A percentile compares a stretch with the other conserved stretches of the same genome.
Conservation (phyloP, 1,284 basidiomycete genomes). For the Salmacisia buchloeana region DNA sequence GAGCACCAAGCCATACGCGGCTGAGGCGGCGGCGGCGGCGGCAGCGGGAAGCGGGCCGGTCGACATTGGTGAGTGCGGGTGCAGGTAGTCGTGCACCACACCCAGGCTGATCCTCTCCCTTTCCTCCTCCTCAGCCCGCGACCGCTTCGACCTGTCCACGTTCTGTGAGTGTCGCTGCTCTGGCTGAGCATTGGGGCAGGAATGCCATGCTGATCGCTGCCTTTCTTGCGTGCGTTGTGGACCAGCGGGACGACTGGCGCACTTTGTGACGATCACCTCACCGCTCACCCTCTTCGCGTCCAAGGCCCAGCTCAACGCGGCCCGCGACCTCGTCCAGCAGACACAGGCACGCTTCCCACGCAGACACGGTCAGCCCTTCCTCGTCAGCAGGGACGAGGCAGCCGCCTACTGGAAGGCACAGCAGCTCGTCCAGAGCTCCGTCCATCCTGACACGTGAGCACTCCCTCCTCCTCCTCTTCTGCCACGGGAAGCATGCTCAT, state of each 20-base stretch:
- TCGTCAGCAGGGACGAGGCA: conserved; percentile 23
- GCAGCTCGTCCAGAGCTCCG: conserved; percentile 51
- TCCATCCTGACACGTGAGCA: conserved; percentile 53
- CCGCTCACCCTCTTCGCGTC: conserved; percentile 57
- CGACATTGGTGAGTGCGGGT: too few relatives aligned
- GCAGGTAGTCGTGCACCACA: too few relatives aligned
- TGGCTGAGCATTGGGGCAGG: too few relatives aligned
- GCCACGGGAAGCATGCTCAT: background rate
- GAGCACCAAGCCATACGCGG: too few relatives aligned
- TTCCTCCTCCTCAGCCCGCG: too few relatives aligned
- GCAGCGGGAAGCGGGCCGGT: too few relatives aligned
- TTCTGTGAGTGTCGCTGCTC: too few relatives aligned
- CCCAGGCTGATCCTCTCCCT: too few relatives aligned
- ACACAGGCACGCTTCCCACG: conserved; percentile 27
- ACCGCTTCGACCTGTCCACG: too few relatives aligned
- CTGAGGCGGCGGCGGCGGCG: too few relatives aligned
- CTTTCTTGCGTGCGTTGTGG: too few relatives aligned
- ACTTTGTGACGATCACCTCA: conserved; percentile 57
- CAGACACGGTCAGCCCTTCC: conserved; percentile 13
- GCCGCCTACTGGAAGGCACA: conserved; percentile 31
- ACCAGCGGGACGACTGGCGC: conserved; percentile 55
- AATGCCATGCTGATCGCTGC: too few relatives aligned
- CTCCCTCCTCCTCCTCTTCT: background rate
- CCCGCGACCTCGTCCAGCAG: conserved; percentile 21
- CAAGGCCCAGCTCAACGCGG: conserved; percentile 21